Evolutionary conservation across 345 rosid species (phyloP).

Genomic region (Hibiscus trionum): DNA sequence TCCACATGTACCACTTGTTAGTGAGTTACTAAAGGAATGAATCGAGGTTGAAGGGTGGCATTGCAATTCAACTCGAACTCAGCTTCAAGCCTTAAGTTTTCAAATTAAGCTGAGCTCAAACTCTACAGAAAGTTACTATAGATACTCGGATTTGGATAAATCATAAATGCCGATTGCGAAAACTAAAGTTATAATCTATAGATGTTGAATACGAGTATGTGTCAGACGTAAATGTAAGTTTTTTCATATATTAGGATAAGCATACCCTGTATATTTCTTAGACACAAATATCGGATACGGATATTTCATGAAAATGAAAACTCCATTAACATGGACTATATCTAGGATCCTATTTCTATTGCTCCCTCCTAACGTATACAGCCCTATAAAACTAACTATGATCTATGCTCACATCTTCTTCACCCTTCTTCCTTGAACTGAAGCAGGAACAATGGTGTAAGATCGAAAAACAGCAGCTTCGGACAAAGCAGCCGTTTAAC

Average conservation of each 20-base stretch:
- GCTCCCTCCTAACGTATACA: not conserved
- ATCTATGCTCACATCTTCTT: not conserved
- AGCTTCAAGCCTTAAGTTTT: not conserved
- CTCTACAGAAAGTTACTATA: not conserved
- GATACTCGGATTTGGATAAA: conserved; percentile 1
- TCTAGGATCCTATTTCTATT: not conserved
- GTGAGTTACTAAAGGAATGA: not conserved
- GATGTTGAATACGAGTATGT: not conserved
- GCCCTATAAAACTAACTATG: not conserved
- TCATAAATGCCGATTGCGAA: not conserved
- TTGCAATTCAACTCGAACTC: not conserved
- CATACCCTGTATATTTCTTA: not conserved
- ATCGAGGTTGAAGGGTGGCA: not conserved
- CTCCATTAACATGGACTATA: not conserved
- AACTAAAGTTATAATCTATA: not conserved
- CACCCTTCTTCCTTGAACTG: not conserved
- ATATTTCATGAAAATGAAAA: not conserved
- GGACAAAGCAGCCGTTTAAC: not conserved
- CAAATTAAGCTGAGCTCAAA: not conserved
- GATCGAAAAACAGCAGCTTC: not conserved
- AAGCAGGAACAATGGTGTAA: not conserved
- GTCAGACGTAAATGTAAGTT: not conserved
- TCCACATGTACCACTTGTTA: not conserved
- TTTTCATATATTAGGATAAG: not conserved
- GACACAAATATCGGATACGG: not conserved